Evolutionary conservation across 2,329 filamentous ascomycete genomes (phyloP), one percentile per base, ranked within the genome.

Genomic region (Pezicula neosporulosa): DNA sequence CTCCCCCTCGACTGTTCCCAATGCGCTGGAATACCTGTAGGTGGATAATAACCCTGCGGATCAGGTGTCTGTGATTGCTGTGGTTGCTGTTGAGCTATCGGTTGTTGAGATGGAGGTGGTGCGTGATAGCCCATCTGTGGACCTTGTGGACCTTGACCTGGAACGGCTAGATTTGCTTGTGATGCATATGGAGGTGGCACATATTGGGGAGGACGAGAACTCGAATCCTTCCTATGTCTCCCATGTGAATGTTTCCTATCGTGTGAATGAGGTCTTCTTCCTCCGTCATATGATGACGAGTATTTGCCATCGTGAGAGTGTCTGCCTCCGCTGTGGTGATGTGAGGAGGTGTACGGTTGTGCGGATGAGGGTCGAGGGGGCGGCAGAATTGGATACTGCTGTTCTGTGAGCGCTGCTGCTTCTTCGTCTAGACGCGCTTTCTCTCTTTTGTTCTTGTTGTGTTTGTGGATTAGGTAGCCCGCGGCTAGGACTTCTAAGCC

Each of bases 401-500:
- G 47, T 44, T 63, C 60, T 44, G 61, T 58, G 12, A 60, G 53
- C 4, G 52, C 50, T 10, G 52, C 51, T 7, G 56, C 58, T 49
- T 63, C 63, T n/a, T 60, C 61, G 50, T 56, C 56, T 33, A 64
- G 47, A 15, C 60, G 56, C 28, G 50, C 47, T 28, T 52, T 56
- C 46, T 64, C 63, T 37, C 55, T 54, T 51, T 61, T 65, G 46
- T 63, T 62, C 52, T 66, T 59, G 4, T 59, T 44, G 42, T 65
- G 63, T 44, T 61, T 60, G 46, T 64, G 56, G 15, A 65, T 57
- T 7, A 66, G 47, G 48, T 64, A 64, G 50, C 60, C 63, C 33
- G 59, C 63, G 28, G 63, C 63, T 12, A 66, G 56, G 10, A 66
- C 4, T 50, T 66, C 63, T 12, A 66, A 56, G 1, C 63, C 63